A percentile compares a stretch with the other conserved stretches of the same genome.
These are phyloP conservation scores for Crucihimalaya himalaica DNA, from an alignment of 345 rosid species.

Conservation along the genomic window DNA sequence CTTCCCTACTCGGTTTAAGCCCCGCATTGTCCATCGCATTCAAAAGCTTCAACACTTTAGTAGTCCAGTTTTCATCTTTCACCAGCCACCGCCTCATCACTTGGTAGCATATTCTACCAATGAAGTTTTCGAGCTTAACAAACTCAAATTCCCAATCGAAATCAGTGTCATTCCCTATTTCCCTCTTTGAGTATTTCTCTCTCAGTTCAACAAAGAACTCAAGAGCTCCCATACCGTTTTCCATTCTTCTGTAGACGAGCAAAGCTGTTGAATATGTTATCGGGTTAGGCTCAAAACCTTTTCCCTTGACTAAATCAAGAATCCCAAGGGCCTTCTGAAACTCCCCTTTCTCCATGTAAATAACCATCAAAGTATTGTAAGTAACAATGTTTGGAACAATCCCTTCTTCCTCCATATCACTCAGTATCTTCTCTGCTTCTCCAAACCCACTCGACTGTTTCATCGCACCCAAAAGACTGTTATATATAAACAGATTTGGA, in stretches of 20 bases:
- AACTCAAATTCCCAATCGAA: constrained; percentile 69
- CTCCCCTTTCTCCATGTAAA: constrained; percentile 60
- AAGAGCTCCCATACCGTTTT: constrained; percentile 78
- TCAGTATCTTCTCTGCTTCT: constrained; percentile 58
- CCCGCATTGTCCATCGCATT: constrained; percentile 64
- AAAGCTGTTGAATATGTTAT: constrained; percentile 81
- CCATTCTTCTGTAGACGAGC: constrained; percentile 74
- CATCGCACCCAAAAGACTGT: constrained; percentile 73
- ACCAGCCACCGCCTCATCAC: constrained; percentile 87
- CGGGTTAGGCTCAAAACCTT: constrained; percentile 66
- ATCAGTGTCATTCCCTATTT: constrained; percentile 45
- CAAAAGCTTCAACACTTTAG: constrained; percentile 66
- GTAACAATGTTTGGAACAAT: constrained; percentile 70
- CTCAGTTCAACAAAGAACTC: constrained; percentile 64
- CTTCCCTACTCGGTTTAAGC: constrained; percentile 56
- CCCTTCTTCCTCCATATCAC: constrained; percentile 67
- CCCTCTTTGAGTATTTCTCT: constrained; percentile 61
- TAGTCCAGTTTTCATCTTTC: constrained; percentile 50
- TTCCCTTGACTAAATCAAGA: constrained; percentile 59
- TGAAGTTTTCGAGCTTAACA: constrained; percentile 65
- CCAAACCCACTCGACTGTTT: constrained; percentile 55
- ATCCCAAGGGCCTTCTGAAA: constrained; percentile 59
- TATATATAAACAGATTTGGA: constrained; percentile 77
- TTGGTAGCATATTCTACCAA: constrained; percentile 72
- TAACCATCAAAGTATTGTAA: constrained; percentile 75